A percentile compares a stretch with the other conserved stretches of the same genome.
These are phyloP conservation scores for Didymella pomorum DNA, from an alignment of 2,329 filamentous ascomycete genomes.

Conservation along the genomic window DNA sequence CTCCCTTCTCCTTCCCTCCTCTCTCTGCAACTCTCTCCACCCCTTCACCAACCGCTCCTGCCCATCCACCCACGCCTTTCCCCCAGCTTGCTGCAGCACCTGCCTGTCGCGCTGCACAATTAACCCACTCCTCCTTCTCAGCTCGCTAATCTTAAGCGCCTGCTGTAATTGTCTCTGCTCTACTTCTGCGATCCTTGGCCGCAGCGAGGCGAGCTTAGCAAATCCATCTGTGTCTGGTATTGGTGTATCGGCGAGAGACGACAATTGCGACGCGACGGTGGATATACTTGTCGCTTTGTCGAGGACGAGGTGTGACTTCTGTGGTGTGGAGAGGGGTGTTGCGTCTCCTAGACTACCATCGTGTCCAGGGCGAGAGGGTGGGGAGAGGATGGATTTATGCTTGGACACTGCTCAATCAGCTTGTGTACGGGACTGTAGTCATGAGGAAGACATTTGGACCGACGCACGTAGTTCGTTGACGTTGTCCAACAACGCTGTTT, in stretches of 20 bases:
- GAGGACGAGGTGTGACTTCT: slow-evolving; percentile 52
- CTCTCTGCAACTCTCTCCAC: slow-evolving; percentile 71
- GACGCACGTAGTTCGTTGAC: slow-evolving; percentile 50
- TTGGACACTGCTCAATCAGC: slow-evolving; percentile 48
- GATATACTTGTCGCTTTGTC: slow-evolving; percentile 55
- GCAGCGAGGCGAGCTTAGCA: slow-evolving; percentile 64
- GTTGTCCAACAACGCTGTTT: slow-evolving; percentile 51
- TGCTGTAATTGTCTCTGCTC: slow-evolving; percentile 70
- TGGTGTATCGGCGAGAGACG: slow-evolving; percentile 54
- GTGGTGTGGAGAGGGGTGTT: slow-evolving; percentile 30
- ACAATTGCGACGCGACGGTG: slow-evolving; percentile 54
- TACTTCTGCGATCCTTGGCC: slow-evolving; percentile 68
- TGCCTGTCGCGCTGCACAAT: slow-evolving; percentile 72
- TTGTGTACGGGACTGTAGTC: no score
- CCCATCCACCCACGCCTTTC: slow-evolving; percentile 73
- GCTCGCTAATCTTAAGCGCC: slow-evolving; percentile 66
- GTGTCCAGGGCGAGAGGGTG: slow-evolving; percentile 21
- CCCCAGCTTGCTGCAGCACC: slow-evolving; percentile 71
- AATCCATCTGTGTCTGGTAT: slow-evolving; percentile 54
- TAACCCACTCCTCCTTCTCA: slow-evolving; percentile 69
- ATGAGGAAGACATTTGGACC: no score
- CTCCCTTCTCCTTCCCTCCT: slow-evolving; percentile 65
- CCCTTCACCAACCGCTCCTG: slow-evolving; percentile 72
- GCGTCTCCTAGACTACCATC: no score
- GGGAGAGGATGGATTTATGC: slow-evolving; percentile 52